phyloP scores from a whole-genome alignment of 164 flowering plant species.

The Buxus sempervirens region DNA sequence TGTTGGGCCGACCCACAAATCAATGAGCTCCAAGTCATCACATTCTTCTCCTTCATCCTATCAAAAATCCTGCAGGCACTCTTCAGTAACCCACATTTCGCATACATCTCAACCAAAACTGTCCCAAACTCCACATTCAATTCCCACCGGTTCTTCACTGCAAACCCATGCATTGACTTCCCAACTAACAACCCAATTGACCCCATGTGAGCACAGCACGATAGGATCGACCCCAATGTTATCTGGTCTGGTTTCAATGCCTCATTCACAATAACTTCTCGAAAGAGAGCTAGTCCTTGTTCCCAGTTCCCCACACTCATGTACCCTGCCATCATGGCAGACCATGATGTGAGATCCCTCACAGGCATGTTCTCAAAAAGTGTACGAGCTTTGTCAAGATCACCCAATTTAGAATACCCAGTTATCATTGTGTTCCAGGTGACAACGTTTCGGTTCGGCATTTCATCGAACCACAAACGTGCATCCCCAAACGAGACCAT shows the following conservation, averaged over 20 bases:
- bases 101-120: slow-evolving; percentile 48
- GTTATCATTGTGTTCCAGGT: slow-evolving; percentile 67
- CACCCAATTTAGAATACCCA: slow-evolving; percentile 39
- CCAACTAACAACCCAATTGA: slow-evolving; percentile 50
- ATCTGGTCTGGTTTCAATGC: slow-evolving; percentile 41
- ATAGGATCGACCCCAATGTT: slow-evolving; percentile 34
- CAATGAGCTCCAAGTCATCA: slow-evolving; percentile 50
- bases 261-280: slow-evolving; percentile 38
- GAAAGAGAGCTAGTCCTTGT: slow-evolving; percentile 36
- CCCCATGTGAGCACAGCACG: slow-evolving; percentile 50
- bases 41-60: slow-evolving; percentile 43
- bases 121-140: slow-evolving; percentile 50
- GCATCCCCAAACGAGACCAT: slow-evolving; percentile 32
- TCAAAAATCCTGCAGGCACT: slow-evolving; percentile 29
- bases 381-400: slow-evolving; percentile 28
- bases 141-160: slow-evolving; percentile 40
- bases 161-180: slow-evolving; percentile 51
- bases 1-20: slow-evolving; percentile 53
- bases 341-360: slow-evolving; percentile 50
- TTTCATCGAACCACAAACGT: slow-evolving; percentile 55
- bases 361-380: slow-evolving; percentile 47
- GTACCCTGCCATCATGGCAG: slow-evolving; percentile 58
- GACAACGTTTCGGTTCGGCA: slow-evolving; percentile 43
- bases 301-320: slow-evolving; percentile 26
- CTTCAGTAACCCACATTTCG: slow-evolving; percentile 43